Conservation (phyloP, 1,139 yeast genomes). For the Yamadazyma taylorii region DNA sequence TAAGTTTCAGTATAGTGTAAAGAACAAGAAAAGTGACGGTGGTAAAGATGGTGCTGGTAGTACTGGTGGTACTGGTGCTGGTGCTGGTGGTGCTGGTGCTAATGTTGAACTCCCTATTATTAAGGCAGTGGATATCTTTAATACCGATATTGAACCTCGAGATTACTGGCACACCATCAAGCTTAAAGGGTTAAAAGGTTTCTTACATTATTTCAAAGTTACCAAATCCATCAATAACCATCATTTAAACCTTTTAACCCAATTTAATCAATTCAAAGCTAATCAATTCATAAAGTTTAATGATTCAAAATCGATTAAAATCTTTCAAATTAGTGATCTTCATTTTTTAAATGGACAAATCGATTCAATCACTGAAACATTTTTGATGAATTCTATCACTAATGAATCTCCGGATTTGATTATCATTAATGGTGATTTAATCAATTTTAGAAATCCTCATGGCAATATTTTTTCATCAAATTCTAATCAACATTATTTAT, state of each 20-base stretch:
- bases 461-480: constrained; percentile 4
- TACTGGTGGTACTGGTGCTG: too few species aligned
- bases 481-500: constrained; percentile 1
- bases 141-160: constrained; percentile 17
- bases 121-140: constrained; percentile 26
- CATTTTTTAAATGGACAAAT: constrained; percentile 31
- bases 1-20: constrained; percentile 2
- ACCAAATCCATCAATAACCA: constrained; percentile 1
- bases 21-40: too few species aligned
- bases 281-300: constrained; percentile 13
- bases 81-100: too few species aligned
- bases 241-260: constrained; percentile 7
- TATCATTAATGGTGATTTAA: constrained; percentile 44
- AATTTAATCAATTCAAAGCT: constrained; percentile 10
- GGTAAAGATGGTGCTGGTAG: too few species aligned
- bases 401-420: constrained; percentile 36
- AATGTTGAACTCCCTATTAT: constrained; percentile 17
- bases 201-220: constrained; percentile 9
- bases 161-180: constrained; percentile 5
- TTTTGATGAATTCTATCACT: constrained; percentile 29
- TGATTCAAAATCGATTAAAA: constrained; percentile 23
- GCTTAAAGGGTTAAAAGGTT: constrained; percentile 1
- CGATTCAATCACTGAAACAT: constrained; percentile 24
- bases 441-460: constrained; percentile 8
- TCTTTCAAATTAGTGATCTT: constrained; percentile 42